phyloP scores from a whole-genome alignment of 768 basidiomycete genomes.

The Lactifluus volemus region DNA sequence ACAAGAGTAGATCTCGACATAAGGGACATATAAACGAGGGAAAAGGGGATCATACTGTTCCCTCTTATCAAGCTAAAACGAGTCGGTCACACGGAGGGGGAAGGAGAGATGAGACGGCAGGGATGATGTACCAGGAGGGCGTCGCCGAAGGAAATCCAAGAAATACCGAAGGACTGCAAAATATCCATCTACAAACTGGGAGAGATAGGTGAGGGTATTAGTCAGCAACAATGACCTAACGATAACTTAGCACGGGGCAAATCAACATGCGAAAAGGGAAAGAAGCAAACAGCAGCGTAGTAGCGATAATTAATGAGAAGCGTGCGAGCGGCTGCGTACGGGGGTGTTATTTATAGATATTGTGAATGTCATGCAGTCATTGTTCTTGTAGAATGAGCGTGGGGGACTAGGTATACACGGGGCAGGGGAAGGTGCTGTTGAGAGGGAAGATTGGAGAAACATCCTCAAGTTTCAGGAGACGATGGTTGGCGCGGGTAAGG shows the following conservation, averaged over 20 bases:
- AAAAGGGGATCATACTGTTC: background rate
- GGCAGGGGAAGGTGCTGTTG: background rate
- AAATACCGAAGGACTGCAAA: background rate
- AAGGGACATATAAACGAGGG: background rate
- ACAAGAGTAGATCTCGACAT: background rate
- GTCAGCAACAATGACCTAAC: background rate
- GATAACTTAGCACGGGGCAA: background rate
- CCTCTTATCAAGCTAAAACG: background rate
- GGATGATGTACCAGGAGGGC: too few relatives aligned
- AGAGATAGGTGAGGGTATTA: background rate
- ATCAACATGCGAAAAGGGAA: background rate
- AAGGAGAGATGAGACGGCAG: background rate
- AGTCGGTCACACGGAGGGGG: too few relatives aligned
- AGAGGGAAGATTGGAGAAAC: background rate
- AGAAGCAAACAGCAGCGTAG: background rate
- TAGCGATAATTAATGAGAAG: background rate
- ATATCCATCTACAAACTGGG: background rate
- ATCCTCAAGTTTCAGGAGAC: background rate
- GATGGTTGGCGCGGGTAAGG: background rate
- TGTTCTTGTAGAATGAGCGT: background rate
- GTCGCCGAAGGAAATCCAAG: background rate
- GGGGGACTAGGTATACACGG: background rate
- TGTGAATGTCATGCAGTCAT: background rate
- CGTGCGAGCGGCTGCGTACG: too few relatives aligned
- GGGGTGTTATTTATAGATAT: background rate